Evolutionary conservation across 768 basidiomycete species (phyloP).

Genomic region (Termitomyces sp.): DNA sequence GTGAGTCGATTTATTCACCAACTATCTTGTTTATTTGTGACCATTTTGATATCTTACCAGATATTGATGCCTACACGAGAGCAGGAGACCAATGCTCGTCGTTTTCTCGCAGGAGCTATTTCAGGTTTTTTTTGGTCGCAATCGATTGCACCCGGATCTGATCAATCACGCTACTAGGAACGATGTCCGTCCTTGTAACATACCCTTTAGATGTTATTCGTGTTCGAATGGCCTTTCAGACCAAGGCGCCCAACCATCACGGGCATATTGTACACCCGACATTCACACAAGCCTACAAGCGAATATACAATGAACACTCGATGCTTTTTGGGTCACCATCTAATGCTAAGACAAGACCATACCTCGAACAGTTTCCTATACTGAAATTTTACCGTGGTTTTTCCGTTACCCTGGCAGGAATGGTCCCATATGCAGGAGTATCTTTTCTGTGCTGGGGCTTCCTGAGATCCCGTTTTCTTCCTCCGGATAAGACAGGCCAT

Average conservation of each 20-base stretch:
- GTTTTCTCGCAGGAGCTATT: slow-evolving; percentile 83
- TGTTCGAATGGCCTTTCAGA: slow-evolving; percentile 91
- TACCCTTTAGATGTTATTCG: slow-evolving; percentile 95
- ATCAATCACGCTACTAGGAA: slow-evolving; percentile 39
- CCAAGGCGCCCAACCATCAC: slow-evolving; percentile 28
- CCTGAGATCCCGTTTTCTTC: slow-evolving; percentile 56
- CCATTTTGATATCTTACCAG: slow-evolving; percentile 31
- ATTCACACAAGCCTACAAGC: slow-evolving; percentile 47
- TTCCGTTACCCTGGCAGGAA: slow-evolving; percentile 84
- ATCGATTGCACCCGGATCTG: neutral
- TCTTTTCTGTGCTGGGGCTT: slow-evolving; percentile 92
- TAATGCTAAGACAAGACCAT: slow-evolving; percentile 18
- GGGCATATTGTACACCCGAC: slow-evolving; percentile 34
- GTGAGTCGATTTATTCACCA: slow-evolving; percentile 32
- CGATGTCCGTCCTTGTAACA: slow-evolving; percentile 84
- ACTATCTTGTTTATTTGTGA: neutral
- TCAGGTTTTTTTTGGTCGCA: slow-evolving; percentile 55
- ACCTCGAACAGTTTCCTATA: slow-evolving; percentile 62
- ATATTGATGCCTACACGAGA: slow-evolving; percentile 80
- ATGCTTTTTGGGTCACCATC: slow-evolving; percentile 19
- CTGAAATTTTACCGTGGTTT: slow-evolving; percentile 98
- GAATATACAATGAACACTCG: slow-evolving; percentile 70
- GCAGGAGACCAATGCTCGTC: slow-evolving; percentile 69
- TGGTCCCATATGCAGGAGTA: slow-evolving; percentile 94
- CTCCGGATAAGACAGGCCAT: slow-evolving; percentile 32